A percentile compares a stretch with the other conserved stretches of the same genome.
phyloP scores from a whole-genome alignment of 192 early-diverging fungal genomes.

The Entomortierella parvispora region DNA sequence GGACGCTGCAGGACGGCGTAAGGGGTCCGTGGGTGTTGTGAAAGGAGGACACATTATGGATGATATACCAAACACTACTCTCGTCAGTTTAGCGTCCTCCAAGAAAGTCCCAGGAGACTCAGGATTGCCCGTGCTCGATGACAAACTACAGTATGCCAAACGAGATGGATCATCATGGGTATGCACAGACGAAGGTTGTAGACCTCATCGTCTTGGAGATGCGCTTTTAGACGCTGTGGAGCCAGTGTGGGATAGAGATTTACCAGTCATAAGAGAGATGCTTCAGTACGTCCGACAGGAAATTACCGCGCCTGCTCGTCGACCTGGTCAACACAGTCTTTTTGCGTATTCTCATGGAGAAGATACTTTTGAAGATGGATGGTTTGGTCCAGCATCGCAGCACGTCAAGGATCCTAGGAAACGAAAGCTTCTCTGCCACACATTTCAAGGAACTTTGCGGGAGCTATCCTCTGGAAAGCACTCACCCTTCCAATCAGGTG shows the following conservation, averaged over 20 bases:
- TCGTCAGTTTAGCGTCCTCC: slow-evolving; percentile 31
- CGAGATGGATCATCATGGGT: slow-evolving; percentile 37
- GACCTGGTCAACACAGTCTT: slow-evolving; percentile 8
- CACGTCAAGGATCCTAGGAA: slow-evolving; percentile 14
- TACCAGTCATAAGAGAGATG: slow-evolving; percentile 42
- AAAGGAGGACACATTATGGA: slow-evolving; percentile 16
- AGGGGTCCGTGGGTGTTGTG: slow-evolving; percentile 36
- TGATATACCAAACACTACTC: slow-evolving; percentile 8
- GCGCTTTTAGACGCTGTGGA: slow-evolving; percentile 31
- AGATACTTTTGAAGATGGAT: slow-evolving; percentile 31
- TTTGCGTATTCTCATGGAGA: slow-evolving; percentile 17
- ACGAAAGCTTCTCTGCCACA: slow-evolving; percentile 31
- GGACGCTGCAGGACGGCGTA: slow-evolving; percentile 34
- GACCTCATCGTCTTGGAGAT: slow-evolving; percentile 40
- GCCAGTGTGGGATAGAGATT: slow-evolving; percentile 35
- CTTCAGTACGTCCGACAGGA: slow-evolving; percentile 43
- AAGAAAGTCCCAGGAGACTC: slow-evolving; percentile 14
- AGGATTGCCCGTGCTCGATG: slow-evolving; percentile 25
- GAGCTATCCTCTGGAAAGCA: slow-evolving; percentile 3
- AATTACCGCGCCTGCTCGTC: not conserved
- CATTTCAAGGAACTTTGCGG: slow-evolving; percentile 39
- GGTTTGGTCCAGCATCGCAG: slow-evolving; percentile 17
- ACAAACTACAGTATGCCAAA: slow-evolving; percentile 27
- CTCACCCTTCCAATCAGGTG: slow-evolving; percentile 31
- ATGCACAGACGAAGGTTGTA: slow-evolving; percentile 44